Percentiles rank a stretch among this genome's conserved stretches.
Conservation (phyloP, 331 rosid species). For the Ulmus americana region DNA sequence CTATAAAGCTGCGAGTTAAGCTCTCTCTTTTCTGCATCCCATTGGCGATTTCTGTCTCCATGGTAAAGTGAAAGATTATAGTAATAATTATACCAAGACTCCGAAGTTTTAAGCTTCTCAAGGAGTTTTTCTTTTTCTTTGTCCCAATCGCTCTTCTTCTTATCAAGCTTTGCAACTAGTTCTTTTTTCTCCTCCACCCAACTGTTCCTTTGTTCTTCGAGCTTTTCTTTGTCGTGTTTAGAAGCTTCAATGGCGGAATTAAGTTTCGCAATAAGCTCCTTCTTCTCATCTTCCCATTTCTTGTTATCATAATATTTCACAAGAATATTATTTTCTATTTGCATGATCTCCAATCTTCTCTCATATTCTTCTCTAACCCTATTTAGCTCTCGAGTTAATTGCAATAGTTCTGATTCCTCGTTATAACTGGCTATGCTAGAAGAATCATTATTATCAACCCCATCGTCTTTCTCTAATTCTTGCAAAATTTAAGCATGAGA, state of each 20-base stretch:
- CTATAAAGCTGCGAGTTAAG: too few relatives aligned
- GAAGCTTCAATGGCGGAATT: background rate
- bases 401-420: background rate
- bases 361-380: background rate
- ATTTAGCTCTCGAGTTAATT: background rate
- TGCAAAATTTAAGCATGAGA: too few relatives aligned
- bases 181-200: background rate
- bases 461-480: background rate
- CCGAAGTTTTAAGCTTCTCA: background rate
- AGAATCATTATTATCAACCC: background rate
- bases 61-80: too few relatives aligned
- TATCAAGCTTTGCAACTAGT: background rate
- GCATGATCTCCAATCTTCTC: background rate
- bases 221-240: background rate
- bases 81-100: too few relatives aligned
- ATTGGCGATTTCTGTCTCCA: too few relatives aligned
- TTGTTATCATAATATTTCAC: background rate
- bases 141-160: background rate
- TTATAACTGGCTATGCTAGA: background rate
- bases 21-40: too few relatives aligned
- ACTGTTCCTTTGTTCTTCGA: background rate
- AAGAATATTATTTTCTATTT: too few relatives aligned
- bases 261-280: background rate
- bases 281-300: background rate
- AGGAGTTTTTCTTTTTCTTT: background rate